Conservation (phyloP, 1,139 yeast species). For the Sugiyamaella novakii region DNA sequence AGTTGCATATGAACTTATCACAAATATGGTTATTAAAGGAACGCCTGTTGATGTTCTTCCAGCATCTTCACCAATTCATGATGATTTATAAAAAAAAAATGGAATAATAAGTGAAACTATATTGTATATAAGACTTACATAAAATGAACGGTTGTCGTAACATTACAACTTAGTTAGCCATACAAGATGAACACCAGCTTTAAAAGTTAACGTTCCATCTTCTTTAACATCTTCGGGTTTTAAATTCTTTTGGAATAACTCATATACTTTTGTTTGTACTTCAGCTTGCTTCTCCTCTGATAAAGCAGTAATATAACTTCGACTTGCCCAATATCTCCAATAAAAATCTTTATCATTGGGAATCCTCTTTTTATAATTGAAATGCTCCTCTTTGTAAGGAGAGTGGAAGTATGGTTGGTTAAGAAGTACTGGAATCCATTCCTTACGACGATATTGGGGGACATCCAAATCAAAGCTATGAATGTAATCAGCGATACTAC, state of each 20-base stretch:
- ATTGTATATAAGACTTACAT: constrained; percentile 3
- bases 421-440: constrained; percentile 52
- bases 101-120: background rate
- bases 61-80: constrained; percentile 16
- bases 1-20: constrained; percentile 48
- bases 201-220: constrained; percentile 21
- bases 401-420: constrained; percentile 40
- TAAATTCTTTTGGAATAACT: constrained; percentile 30
- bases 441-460: constrained; percentile 60
- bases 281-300: constrained; percentile 44
- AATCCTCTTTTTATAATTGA: constrained; percentile 35
- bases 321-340: constrained; percentile 58
- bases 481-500: constrained; percentile 37
- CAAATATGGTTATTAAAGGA: constrained; percentile 35
- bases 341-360: constrained; percentile 41
- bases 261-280: constrained; percentile 43
- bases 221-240: constrained; percentile 23
- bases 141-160: background rate
- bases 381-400: constrained; percentile 43
- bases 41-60: constrained; percentile 20
- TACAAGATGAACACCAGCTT: constrained; percentile 29
- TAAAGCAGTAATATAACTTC: constrained; percentile 59
- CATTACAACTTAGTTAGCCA: constrained; percentile 23
- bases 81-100: constrained; percentile 21
- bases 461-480: constrained; percentile 46